Evolutionary conservation across 495 filamentous ascomycete species (phyloP), one percentile per base, ranked within the genome.

Genomic region (Neurospora africana): DNA sequence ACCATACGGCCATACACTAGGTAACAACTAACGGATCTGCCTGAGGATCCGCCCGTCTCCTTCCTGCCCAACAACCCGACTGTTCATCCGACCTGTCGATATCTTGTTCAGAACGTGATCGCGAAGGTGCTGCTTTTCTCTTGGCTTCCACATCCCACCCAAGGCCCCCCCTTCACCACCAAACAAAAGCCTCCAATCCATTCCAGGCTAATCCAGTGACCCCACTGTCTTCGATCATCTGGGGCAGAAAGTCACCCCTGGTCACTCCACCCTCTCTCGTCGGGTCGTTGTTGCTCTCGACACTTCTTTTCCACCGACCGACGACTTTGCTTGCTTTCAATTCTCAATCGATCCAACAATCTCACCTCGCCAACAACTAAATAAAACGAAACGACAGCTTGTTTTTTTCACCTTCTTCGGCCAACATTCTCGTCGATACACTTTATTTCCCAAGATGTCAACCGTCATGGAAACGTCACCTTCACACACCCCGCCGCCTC

Each of bases 401-500:
- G 13, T 21, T 30, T 53, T 21, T 36, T 69, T 33, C 53, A 9
- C 27, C 53, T 61, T 30, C 5, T 68, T 33, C 5, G 33, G 23
- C 4, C 27, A 35, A 40, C 17, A 36, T 30, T 35, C 17, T 39
- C 9, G 19, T 35, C 30, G 30, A 53, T 8, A 71, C 61, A 6
- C 35, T 58, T 27, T 36, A 23, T 36, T 27, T 35, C 27, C 70
- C 58, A 72, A 69, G 13, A 85, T 84, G 83, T 78, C 83, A 68
- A 74, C 81, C 36, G 76, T 80, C 40, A 77, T 80, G 47, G 75
- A 78, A 74, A 74, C 75, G 40, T 76, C 81, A 19, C 44, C 78
- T 35, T 35, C 79, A 47, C 84, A 87, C 72, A 74, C 75, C 40
- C 84, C 84, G 61, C 79, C 84, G 27, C 77, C 80, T 23, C 82